Percentiles rank a stretch among this genome's conserved stretches.
Conservation (phyloP, 139 green algal genomes). For the Ettlia oleoabundans region DNA sequence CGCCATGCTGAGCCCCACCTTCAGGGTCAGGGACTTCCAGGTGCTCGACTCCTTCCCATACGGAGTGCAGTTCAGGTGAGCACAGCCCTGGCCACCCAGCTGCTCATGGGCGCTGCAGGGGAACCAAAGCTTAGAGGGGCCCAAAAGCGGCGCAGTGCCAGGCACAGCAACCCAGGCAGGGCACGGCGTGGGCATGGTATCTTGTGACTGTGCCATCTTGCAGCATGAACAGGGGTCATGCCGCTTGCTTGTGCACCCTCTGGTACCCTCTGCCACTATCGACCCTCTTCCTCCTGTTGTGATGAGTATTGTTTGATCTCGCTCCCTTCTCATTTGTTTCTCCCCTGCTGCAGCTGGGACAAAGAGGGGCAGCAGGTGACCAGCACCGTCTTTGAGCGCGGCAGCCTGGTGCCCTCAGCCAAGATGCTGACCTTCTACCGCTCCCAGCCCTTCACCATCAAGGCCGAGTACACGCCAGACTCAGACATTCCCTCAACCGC, state of each 20-base stretch:
- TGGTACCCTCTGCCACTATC: background rate
- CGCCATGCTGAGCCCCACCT: conserved; percentile 97
- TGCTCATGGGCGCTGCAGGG: background rate
- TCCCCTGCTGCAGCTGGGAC: conserved; percentile 65
- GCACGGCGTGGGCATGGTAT: too few species aligned
- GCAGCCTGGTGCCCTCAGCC: conserved; percentile 77
- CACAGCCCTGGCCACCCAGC: background rate
- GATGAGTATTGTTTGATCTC: too few species aligned
- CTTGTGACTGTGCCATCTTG: too few species aligned
- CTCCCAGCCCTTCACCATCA: conserved; percentile 68
- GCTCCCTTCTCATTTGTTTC: too few species aligned
- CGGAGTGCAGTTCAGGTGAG: conserved; percentile 82
- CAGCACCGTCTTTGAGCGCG: conserved; percentile 75
- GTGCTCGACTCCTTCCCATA: conserved; percentile 91
- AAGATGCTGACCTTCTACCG: conserved; percentile 96
- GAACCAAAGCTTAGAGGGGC: background rate
- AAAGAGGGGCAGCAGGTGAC: conserved; percentile 73
- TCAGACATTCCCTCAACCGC: conserved; percentile 61
- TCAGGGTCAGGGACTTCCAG: conserved; percentile 98
- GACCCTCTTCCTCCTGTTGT: background rate
- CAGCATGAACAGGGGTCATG: too few species aligned
- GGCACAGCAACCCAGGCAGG: too few species aligned
- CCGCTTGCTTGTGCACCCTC: too few species aligned
- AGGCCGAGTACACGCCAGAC: conserved; percentile 75
- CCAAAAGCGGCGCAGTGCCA: too few species aligned